These are phyloP conservation scores for Oenanthe javanica DNA, from an alignment of 140 eudicot species.

Conservation along the genomic window DNA sequence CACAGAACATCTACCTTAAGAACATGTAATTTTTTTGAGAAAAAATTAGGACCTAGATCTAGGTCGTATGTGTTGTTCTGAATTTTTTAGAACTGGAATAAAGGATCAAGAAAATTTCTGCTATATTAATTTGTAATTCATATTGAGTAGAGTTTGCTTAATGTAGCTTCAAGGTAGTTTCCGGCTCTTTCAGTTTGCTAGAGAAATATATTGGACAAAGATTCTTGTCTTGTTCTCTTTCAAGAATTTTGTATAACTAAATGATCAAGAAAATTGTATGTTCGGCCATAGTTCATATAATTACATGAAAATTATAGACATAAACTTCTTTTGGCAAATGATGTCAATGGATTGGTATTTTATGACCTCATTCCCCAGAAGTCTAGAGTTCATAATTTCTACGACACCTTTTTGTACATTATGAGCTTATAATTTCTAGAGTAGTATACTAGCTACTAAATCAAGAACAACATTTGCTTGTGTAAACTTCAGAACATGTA, in stretches of 20 bases:
- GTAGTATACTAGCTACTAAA: no score
- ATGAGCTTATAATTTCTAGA: no score
- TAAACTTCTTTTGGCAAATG: no score
- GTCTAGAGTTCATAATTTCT: no score
- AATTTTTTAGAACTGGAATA: not conserved
- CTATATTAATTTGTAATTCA: not conserved
- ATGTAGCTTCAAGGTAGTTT: constrained; percentile 53
- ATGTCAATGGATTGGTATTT: no score
- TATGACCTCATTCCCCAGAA: no score
- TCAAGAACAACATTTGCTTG: no score
- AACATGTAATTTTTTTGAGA: not conserved
- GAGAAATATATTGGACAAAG: not conserved
- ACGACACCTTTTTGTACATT: no score
- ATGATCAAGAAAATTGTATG: not conserved
- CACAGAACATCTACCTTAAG: no score
- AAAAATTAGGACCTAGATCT: not conserved
- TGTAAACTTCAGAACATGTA: no score
- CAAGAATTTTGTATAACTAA: not conserved
- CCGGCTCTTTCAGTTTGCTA: not conserved
- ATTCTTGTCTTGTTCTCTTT: not conserved
- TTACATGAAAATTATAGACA: no score
- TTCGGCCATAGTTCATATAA: no score
- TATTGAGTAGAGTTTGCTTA: not conserved
- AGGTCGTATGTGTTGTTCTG: not conserved
- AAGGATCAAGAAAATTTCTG: not conserved